Evolutionary conservation across 1,139 yeast species (phyloP), one percentile per base, ranked within the genome.

Genomic region (Saccharomycopsis hybrid): DNA sequence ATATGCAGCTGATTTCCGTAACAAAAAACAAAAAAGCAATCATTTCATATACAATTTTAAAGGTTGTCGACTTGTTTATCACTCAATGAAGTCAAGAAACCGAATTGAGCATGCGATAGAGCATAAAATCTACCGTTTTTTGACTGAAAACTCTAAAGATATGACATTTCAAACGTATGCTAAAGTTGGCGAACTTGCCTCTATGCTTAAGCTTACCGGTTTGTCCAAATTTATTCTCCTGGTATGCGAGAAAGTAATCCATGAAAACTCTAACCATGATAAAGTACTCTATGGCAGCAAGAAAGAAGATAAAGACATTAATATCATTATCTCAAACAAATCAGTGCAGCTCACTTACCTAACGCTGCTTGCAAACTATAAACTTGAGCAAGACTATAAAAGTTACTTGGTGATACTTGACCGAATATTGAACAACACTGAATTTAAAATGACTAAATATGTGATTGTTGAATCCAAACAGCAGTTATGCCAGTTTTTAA

Each of bases 141-240:
- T 43, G 5, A 43, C 25, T 11, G 40, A 33, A 2, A 43, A 32
- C 5, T 33, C 18, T 35, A 32, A 27, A 2, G 37, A 37, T 13
- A 29, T 44, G 40, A 49, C 47, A 11, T 44, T 49, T n/a, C 44
- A 45, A 30, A 41, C 47, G 27, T 46, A 35, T 32, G 41, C 41
- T 41, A 49, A 49, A 35, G 18, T 49, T 25, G 48, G 49, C 5
- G 37, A 46, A 30, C 36, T 44, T 31, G 44, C 44, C 9, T 46
- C 47, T 27, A 31, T 38, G 18, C n/a, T 49, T 9, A 35, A 31
- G 25, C 41, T 31, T 18, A 29, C 35, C 5, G 39, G 41, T 24
- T 24, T 41, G 36, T 38, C 37, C 28, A 49, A 49, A 35, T 36
- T 25, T 9, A 8, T 49, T 4, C 41, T 49, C 18, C 11, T 30